Evolutionary conservation across 192 early-diverging fungal genomes (phyloP).

Genomic region (Entomortierella chlamydospora): DNA sequence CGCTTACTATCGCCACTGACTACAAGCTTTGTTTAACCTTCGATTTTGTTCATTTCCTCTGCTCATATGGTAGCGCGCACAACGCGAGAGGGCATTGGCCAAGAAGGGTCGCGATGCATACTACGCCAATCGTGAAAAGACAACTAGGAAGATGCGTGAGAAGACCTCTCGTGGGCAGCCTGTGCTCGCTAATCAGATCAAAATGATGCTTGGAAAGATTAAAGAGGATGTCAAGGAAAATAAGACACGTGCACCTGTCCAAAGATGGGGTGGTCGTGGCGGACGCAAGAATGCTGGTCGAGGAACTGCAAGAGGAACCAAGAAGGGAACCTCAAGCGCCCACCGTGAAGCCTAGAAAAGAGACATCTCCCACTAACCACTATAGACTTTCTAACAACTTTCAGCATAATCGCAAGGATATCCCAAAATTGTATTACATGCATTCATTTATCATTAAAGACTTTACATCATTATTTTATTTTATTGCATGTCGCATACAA

Average conservation of each 20-base stretch:
- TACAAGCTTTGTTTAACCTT: too few relatives aligned
- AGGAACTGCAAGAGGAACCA: conserved; percentile 26
- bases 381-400: too few relatives aligned
- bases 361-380: not conserved
- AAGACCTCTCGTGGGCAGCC: conserved; percentile 43
- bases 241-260: conserved; percentile 35
- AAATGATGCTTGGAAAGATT: conserved; percentile 55
- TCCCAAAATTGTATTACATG: too few relatives aligned
- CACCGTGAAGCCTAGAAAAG: conserved; percentile 1
- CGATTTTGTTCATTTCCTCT: too few relatives aligned
- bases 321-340: conserved; percentile 44
- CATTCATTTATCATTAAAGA: too few relatives aligned
- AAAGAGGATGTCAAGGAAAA: conserved; percentile 53
- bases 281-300: conserved; percentile 41
- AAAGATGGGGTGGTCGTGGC: conserved; percentile 42
- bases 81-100: conserved; percentile 40
- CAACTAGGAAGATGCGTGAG: conserved; percentile 38
- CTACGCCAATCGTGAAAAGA: conserved; percentile 49
- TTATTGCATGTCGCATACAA: too few relatives aligned
- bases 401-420: too few relatives aligned
- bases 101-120: conserved; percentile 53
- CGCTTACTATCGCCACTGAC: too few relatives aligned
- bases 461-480: too few relatives aligned
- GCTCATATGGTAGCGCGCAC: conserved; percentile 31
- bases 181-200: conserved; percentile 50